Evolutionary conservation across 345 rosid species (phyloP).

Genomic region (Citrus unshiu): DNA sequence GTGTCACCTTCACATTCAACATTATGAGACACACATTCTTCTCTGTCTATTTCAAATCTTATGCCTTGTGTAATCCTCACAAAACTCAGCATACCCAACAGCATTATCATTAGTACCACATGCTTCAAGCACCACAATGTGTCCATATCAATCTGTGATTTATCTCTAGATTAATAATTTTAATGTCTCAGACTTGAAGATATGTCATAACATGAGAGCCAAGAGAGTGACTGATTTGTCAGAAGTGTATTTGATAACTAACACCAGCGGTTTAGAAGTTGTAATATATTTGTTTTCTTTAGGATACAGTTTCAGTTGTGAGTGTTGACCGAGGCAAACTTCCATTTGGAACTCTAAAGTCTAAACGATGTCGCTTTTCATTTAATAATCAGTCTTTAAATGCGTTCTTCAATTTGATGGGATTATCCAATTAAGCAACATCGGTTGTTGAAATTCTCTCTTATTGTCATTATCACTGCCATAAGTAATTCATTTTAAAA

Average conservation of each 20-base stretch:
- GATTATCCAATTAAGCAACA: background rate
- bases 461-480: background rate
- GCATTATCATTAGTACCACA: conserved; percentile 4
- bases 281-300: background rate
- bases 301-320: background rate
- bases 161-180: background rate
- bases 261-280: background rate
- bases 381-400: background rate
- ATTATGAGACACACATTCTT: conserved; percentile 58
- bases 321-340: background rate
- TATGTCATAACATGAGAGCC: background rate
- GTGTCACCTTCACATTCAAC: conserved; percentile 63
- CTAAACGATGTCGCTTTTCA: background rate
- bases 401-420: too few species aligned
- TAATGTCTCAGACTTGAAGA: background rate
- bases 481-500: too few species aligned
- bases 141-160: background rate
- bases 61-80: conserved; percentile 33
- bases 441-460: background rate
- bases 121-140: conserved; percentile 25
- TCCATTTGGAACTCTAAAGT: background rate
- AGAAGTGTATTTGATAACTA: background rate
- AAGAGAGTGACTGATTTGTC: background rate
- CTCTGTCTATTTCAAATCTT: conserved; percentile 60
- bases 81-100: conserved; percentile 17